Evolutionary conservation across 441 rosid genomes (phyloP).

Genomic region (Euphorbia schlechtendalii): DNA sequence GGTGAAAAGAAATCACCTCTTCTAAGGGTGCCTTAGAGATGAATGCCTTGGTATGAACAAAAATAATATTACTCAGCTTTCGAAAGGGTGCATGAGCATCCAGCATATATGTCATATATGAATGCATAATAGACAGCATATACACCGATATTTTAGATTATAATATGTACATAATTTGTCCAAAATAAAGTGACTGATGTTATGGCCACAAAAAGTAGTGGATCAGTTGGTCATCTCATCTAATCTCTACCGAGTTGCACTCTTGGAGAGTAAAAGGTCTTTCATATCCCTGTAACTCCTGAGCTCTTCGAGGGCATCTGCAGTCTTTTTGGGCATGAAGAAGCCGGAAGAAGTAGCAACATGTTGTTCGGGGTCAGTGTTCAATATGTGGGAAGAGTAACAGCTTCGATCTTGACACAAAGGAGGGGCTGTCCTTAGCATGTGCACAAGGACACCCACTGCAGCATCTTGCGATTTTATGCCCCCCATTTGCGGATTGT

Average conservation of each 20-base stretch:
- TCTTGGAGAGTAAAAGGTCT: conserved; percentile 65
- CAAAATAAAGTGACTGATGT: not conserved
- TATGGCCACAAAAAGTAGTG: not conserved
- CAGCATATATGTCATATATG: too few relatives aligned
- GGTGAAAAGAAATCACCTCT: too few relatives aligned
- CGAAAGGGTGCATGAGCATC: not conserved
- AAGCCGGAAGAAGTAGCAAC: conserved; percentile 58
- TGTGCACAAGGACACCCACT: conserved; percentile 71
- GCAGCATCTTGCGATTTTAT: conserved; percentile 81
- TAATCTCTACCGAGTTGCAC: conserved; percentile 45
- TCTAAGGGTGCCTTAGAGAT: too few relatives aligned
- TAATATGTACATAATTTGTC: conserved; percentile 2
- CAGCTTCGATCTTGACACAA: conserved; percentile 67
- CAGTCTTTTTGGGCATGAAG: conserved; percentile 54
- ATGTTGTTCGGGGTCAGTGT: conserved; percentile 40
- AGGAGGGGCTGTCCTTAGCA: conserved; percentile 76
- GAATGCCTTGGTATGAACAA: too few relatives aligned
- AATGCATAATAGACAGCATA: not conserved
- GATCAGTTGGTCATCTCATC: conserved; percentile 19
- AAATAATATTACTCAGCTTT: too few relatives aligned
- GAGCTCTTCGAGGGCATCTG: conserved; percentile 84
- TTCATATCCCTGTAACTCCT: conserved; percentile 70
- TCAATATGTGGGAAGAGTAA: conserved; percentile 43
- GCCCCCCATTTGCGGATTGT: conserved; percentile 38
- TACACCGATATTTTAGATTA: not conserved